Percentiles rank a stretch among this genome's conserved stretches.
phyloP scores from a whole-genome alignment of 345 rosid species.

The Eutrema yunnanense region DNA sequence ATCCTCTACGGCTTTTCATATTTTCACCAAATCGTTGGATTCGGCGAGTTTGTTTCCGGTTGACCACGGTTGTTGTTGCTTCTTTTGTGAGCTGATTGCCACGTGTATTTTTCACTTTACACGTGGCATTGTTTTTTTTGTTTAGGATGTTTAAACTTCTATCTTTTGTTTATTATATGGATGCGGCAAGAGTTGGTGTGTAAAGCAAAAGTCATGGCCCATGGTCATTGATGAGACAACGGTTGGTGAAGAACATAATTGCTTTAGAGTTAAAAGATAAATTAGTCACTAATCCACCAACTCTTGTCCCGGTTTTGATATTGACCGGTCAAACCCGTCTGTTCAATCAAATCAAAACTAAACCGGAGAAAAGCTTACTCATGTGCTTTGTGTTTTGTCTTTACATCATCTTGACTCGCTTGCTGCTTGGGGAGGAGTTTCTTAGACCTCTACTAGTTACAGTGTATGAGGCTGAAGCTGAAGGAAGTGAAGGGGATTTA shows the following conservation, averaged over 20 bases:
- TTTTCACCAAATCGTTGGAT: not conserved
- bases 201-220: not conserved
- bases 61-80: no score
- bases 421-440: slow-evolving; percentile 48
- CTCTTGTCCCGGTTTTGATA: not conserved
- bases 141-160: no score
- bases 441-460: slow-evolving; percentile 65
- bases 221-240: not conserved
- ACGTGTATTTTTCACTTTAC: no score
- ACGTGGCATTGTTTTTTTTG: no score
- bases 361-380: slow-evolving; percentile 6
- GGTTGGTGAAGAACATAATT: slow-evolving; percentile 14
- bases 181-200: slow-evolving; percentile 7
- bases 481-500: slow-evolving; percentile 79
- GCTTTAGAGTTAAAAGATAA: not conserved
- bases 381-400: not conserved
- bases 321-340: not conserved
- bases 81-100: no score
- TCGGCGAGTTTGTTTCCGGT: no score
- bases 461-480: slow-evolving; percentile 80
- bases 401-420: slow-evolving; percentile 61
- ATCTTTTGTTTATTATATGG: no score
- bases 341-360: slow-evolving; percentile 1
- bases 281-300: slow-evolving; percentile 13
- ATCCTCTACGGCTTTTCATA: slow-evolving; percentile 25